Base-by-base conservation (phyloP, 768 basidiomycete genomes). In the Lactifluus rugatus region DNA sequence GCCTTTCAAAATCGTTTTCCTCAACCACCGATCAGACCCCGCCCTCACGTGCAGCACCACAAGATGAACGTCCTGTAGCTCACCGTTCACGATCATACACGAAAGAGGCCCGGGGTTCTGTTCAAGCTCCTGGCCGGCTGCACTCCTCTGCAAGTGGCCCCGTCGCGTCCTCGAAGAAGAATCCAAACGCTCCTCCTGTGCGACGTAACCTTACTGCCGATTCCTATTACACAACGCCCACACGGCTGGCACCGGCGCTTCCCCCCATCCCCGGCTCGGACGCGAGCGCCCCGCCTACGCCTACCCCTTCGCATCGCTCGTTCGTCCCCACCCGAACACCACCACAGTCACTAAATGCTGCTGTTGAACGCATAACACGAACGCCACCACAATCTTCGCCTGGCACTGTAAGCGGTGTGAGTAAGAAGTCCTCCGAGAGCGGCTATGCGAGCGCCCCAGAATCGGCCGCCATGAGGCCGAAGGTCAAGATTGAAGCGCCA, bases 291-390 rank as follows among this genome's bases (percentile, higher is more conserved):
- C 79, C 84, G 48, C 76, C 80, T 14, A 81, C 83, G 7, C 72
- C 76, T n/a, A 70, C 58, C 19, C 71, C 25, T 67, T 74, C 37
- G 5, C 75, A 74, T 42, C 45, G 58, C 17, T 75, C 82, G 14
- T 78, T 79, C 65, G 70, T 82, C 31, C 73, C 82, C 16, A 74
- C 78, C 68, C 76, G 76, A 53, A 71, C 82, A 17, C 79, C 79
- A 53, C 83, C 84, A 0, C 87, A 88, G 70, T 87, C 85, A 61
- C 74, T 90, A 47, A 80, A 78, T 63, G 87, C 86, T 56, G 87
- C 85, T 16, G 72, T 85, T 34, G 84, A 89, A 69, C 78, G 83
- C 71, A 70, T 89, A 44, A 73, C 75, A 3, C 72, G 68, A 31
- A 21, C 64, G 2, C 62, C 63, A 7, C 42, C 63, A 5, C 61